phyloP scores from a whole-genome alignment of 1,139 yeast species.

The Protomyces pachydermus region DNA sequence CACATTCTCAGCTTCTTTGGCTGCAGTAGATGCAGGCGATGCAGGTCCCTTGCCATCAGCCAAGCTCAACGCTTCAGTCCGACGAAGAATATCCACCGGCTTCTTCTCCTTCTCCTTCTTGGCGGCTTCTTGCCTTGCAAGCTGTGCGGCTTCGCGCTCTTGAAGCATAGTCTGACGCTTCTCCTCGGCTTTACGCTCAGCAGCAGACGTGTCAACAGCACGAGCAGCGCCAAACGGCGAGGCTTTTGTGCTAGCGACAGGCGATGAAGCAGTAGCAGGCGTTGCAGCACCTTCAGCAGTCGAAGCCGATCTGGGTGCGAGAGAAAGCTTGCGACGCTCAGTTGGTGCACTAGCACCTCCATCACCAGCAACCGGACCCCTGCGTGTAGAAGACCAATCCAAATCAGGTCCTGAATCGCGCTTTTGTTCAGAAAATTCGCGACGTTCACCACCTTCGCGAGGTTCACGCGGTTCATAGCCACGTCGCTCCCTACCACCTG shows the following conservation, averaged over 20 bases:
- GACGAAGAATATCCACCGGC: slow-evolving; percentile 19
- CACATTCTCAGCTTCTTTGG: slow-evolving; percentile 13
- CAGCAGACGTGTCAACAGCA: slow-evolving; percentile 41
- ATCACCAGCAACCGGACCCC: slow-evolving; percentile 15
- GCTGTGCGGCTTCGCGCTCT: slow-evolving; percentile 28
- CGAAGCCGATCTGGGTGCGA: slow-evolving; percentile 25
- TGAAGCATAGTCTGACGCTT: slow-evolving; percentile 36
- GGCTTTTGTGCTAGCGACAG: slow-evolving; percentile 32
- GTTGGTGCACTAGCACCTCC: slow-evolving; percentile 28
- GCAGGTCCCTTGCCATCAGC: slow-evolving; percentile 1
- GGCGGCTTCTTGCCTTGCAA: slow-evolving; percentile 28
- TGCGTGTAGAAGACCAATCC: slow-evolving; percentile 26
- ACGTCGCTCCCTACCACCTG: slow-evolving; percentile 12
- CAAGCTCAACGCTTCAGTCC: slow-evolving; percentile 11
- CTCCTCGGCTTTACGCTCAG: slow-evolving; percentile 37
- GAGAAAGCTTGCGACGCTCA: slow-evolving; percentile 32
- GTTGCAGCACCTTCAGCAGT: slow-evolving; percentile 22
- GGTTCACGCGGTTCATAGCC: slow-evolving; percentile 7
- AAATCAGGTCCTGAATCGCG: slow-evolving; percentile 22
- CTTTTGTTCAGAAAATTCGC: slow-evolving; percentile 3
- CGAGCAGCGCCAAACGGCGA: slow-evolving; percentile 42
- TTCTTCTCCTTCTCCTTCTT: slow-evolving; percentile 25
- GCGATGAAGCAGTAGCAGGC: slow-evolving; percentile 31
- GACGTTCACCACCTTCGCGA: slow-evolving; percentile 7
- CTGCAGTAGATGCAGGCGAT: slow-evolving; percentile 1